phyloP scores from a whole-genome alignment of 257 asterid genomes.

The Ajuga chamaepitys region DNA sequence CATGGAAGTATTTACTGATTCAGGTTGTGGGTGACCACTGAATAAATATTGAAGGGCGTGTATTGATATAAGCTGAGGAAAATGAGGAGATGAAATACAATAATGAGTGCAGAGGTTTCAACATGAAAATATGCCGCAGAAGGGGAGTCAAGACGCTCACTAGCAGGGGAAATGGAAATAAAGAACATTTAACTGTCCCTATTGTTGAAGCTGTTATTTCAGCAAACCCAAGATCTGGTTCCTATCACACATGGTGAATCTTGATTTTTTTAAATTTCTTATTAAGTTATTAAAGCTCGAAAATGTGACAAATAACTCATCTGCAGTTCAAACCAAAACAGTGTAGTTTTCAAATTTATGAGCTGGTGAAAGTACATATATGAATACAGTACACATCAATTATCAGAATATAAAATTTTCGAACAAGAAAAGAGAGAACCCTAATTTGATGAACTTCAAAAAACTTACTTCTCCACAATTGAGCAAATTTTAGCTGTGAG shows the following conservation, averaged over 20 bases:
- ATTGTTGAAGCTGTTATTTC: slow-evolving; percentile 6
- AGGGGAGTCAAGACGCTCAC: background rate
- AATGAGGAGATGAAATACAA: background rate
- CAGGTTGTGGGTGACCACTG: slow-evolving; percentile 1
- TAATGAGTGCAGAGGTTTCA: slow-evolving; percentile 1
- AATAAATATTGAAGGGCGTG: background rate
- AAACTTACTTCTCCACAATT: slow-evolving; percentile 92
- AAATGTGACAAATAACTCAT: slow-evolving; percentile 3
- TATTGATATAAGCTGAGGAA: background rate
- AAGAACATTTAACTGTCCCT: background rate
- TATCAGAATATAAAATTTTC: background rate
- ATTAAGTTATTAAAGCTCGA: too few relatives aligned
- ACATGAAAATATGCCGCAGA: background rate
- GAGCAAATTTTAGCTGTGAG: slow-evolving; percentile 92
- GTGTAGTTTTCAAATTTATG: background rate
- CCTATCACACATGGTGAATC: background rate
- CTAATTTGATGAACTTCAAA: background rate
- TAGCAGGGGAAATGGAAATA: slow-evolving; percentile 1
- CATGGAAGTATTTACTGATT: background rate
- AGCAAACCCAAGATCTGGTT: slow-evolving; percentile 12
- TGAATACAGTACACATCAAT: background rate
- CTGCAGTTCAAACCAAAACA: background rate
- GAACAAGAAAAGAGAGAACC: background rate
- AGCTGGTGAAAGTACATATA: background rate
- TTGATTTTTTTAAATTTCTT: background rate